phyloP scores from a whole-genome alignment of 495 filamentous ascomycete species.

The Ascodesmis nigricans region DNA sequence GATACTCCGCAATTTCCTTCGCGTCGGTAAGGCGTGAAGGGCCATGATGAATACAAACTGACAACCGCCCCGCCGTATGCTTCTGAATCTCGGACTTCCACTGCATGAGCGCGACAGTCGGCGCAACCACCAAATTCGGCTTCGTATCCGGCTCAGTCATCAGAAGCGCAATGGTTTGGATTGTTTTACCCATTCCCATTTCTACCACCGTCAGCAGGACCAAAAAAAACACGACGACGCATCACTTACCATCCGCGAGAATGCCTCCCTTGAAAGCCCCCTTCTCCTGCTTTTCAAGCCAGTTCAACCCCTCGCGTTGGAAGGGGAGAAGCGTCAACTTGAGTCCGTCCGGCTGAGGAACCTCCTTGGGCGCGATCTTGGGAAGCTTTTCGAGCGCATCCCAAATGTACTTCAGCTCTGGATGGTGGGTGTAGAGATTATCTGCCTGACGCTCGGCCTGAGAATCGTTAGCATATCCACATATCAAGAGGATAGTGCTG shows the following conservation, averaged over 20 bases:
- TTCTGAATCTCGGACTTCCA: conserved; percentile 85
- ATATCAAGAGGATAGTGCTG: conserved; percentile 6
- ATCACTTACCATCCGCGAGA: conserved; percentile 74
- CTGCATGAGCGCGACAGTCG: conserved; percentile 90
- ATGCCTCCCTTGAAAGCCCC: conserved; percentile 69
- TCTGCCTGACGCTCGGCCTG: conserved; percentile 17
- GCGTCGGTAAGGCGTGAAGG: conserved; percentile 57
- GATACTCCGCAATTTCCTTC: conserved; percentile 53
- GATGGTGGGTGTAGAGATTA: conserved; percentile 56
- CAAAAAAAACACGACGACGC: conserved; percentile 27
- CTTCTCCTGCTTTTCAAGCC: conserved; percentile 79
- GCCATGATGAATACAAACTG: conserved; percentile 73
- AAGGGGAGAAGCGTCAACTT: conserved; percentile 68
- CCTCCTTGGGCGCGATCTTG: conserved; percentile 38
- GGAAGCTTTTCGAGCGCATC: conserved; percentile 43
- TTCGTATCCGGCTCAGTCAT: conserved; percentile 88
- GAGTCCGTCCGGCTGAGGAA: conserved; percentile 57
- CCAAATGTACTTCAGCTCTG: conserved; percentile 67
- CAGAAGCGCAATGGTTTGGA: conserved; percentile 85
- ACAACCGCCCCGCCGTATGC: conserved; percentile 74
- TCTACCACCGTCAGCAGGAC: too few relatives aligned
- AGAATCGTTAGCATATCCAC: conserved; percentile 18
- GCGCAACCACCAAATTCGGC: conserved; percentile 69
- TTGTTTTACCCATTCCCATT: conserved; percentile 71
- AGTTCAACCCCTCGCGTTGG: conserved; percentile 78